A percentile compares a stretch with the other conserved stretches of the same genome.
phyloP scores from a whole-genome alignment of 1,284 basidiomycete genomes.

The Cryptococcus floricola region DNA sequence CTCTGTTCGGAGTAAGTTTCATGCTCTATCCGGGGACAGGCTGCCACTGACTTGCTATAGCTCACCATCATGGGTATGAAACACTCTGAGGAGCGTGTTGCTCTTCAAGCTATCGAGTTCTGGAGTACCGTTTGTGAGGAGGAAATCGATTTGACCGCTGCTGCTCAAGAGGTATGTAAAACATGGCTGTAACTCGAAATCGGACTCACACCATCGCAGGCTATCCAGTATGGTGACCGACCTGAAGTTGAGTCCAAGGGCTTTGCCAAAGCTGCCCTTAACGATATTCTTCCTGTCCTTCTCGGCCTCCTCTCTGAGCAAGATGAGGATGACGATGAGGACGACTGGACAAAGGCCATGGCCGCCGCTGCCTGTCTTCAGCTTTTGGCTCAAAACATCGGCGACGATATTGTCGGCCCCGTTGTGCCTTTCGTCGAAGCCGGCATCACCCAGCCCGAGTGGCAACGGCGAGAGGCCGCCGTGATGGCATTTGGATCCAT shows the following conservation, averaged over 20 bases:
- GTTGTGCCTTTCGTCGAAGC: slow-evolving; percentile 98
- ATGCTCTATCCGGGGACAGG: not conserved
- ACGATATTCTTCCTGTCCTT: slow-evolving; percentile 91
- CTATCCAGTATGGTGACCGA: slow-evolving; percentile 83
- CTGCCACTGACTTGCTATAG: slow-evolving; percentile 50
- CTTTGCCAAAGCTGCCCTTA: slow-evolving; percentile 90
- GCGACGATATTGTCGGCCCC: slow-evolving; percentile 83
- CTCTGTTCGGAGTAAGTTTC: slow-evolving; percentile 81
- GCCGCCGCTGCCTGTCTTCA: slow-evolving; percentile 91
- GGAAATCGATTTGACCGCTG: slow-evolving; percentile 88
- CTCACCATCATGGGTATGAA: slow-evolving; percentile 99
- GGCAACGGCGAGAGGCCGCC: slow-evolving; percentile 93
- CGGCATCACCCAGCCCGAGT: slow-evolving; percentile 81
- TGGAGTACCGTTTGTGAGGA: slow-evolving; percentile 99
- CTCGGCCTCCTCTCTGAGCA: slow-evolving; percentile 84
- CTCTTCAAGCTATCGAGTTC: slow-evolving; percentile 96
- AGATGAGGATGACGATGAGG: slow-evolving; percentile 95
- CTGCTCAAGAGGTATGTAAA: slow-evolving; percentile 74
- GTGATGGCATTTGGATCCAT: slow-evolving; percentile 99
- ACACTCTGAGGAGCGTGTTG: slow-evolving; percentile 83
- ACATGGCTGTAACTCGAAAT: not conserved
- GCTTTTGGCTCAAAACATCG: slow-evolving; percentile 83
- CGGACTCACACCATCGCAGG: slow-evolving; percentile 52
- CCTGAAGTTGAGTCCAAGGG: slow-evolving; percentile 82
- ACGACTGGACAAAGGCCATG: slow-evolving; percentile 99